Evolutionary conservation across 805 yeast species (phyloP).

Genomic region (Kazachstania kunashirensis): DNA sequence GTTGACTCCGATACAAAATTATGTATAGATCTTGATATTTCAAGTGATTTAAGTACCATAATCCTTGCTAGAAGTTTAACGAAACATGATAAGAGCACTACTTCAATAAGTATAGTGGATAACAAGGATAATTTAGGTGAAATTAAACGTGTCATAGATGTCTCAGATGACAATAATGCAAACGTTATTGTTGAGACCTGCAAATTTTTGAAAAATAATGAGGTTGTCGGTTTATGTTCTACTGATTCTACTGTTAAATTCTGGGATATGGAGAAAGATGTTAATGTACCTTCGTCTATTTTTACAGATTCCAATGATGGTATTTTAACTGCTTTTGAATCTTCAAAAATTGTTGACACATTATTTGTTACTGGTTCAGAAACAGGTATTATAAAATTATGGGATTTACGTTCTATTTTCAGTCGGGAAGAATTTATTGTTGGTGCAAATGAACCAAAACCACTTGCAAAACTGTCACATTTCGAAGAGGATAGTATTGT

Average conservation of each 20-base stretch:
- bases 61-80: slow-evolving; percentile 15
- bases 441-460: slow-evolving; percentile 2
- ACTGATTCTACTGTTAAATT: slow-evolving; percentile 21
- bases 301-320: slow-evolving; percentile 16
- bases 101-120: slow-evolving; percentile 18
- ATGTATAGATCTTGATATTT: slow-evolving; percentile 12
- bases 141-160: slow-evolving; percentile 14
- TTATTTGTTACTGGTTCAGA: slow-evolving; percentile 25
- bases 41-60: slow-evolving; percentile 14
- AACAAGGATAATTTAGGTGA: slow-evolving; percentile 18
- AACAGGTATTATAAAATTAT: slow-evolving; percentile 23
- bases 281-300: slow-evolving; percentile 13
- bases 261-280: slow-evolving; percentile 20
- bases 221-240: slow-evolving; percentile 18
- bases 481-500: slow-evolving; percentile 19
- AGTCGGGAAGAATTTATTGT: slow-evolving; percentile 8
- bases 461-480: slow-evolving; percentile 17
- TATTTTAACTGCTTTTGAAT: slow-evolving; percentile 14
- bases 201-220: neutral
- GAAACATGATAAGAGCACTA: neutral
- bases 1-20: neutral
- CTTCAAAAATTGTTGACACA: slow-evolving; percentile 18
- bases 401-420: slow-evolving; percentile 23
- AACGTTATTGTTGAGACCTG: neutral
- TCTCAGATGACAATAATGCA: slow-evolving; percentile 1